These are phyloP conservation scores for Suillus placidus DNA, from an alignment of 768 basidiomycete species.

Conservation along the genomic window DNA sequence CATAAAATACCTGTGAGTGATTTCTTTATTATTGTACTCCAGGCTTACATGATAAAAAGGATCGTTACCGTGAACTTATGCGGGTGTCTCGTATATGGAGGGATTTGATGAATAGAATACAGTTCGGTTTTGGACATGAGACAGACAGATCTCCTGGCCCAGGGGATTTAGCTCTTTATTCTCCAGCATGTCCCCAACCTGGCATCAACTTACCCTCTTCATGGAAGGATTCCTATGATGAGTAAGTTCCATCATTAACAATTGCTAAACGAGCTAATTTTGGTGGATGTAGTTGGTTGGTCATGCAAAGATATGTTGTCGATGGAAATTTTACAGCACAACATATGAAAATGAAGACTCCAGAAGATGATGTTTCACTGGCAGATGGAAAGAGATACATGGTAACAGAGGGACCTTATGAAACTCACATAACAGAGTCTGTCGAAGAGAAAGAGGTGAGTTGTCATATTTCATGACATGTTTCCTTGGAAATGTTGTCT, in stretches of 20 bases:
- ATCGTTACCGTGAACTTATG: conserved; percentile 10
- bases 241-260: neutral
- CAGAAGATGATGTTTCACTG: conserved; percentile 21
- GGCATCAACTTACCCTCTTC: conserved; percentile 10
- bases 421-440: neutral
- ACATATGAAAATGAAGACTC: conserved; percentile 16
- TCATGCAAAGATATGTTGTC: conserved; percentile 3
- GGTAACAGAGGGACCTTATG: conserved; percentile 1
- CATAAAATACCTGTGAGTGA: neutral
- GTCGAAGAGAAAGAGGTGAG: neutral
- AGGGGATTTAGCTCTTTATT: conserved; percentile 10
- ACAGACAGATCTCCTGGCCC: neutral
- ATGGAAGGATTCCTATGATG: conserved; percentile 2
- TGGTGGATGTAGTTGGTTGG: neutral
- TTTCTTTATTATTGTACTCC: neutral
- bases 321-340: conserved; percentile 10
- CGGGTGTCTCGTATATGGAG: neutral
- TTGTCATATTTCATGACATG: neutral
- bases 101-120: neutral
- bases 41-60: neutral
- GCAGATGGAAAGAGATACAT: conserved; percentile 15
- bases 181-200: conserved; percentile 11
- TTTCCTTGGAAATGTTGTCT: neutral
- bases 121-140: conserved; percentile 5
- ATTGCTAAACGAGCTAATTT: neutral